Base-by-base conservation (phyloP, 23 red algal species). In the Gracilaria caudata region DNA sequence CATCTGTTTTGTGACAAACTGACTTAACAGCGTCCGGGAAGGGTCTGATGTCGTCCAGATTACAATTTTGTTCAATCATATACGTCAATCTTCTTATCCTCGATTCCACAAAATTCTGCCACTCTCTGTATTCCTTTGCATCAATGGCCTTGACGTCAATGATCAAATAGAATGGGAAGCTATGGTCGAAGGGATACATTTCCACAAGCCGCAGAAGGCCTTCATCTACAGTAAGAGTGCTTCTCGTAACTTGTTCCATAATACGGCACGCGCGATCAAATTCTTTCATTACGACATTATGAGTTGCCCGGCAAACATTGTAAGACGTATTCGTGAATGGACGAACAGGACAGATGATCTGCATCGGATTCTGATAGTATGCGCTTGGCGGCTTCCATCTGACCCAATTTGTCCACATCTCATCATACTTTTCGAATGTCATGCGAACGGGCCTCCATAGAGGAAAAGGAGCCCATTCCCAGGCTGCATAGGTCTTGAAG, bases 321-420 rank as follows among this genome's bases (percentile, higher is more conserved):
- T 75, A 75, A 75, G 70, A 75, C 47, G 70, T 46, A 21, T 75
- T 75, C 5, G 70, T 75, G 19, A 46, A 75, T 6, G 70, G 70
- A 75, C 47, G 16, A 21, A 75, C 70, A 24, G 70, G 70, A 16
- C 70, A 75, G 17, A 75, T 75, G 37, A 75, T 75, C n/a, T 75
- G 70, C 70, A 75, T 75, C 25, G 70, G 70, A 47, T 75, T 75
- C 19, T 75, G 70, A 25, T 75, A 75, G 40, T 75, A 75, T 12
- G 70, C 49, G 8, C 38, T 75, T 14, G 70, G 70, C 24, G 70
- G 70, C 43, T 49, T 75, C 70, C 70, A 75, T 3, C 19, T 75
- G 43, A 49, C 70, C 70, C 70, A 75, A 20, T 49, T 49, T 29
- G 39, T 75, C 70, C 70, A 75, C n/a, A 75, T 45, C 25, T 40